Conservation (phyloP, 805 yeast genomes). For the Brettanomyces anomalus region DNA sequence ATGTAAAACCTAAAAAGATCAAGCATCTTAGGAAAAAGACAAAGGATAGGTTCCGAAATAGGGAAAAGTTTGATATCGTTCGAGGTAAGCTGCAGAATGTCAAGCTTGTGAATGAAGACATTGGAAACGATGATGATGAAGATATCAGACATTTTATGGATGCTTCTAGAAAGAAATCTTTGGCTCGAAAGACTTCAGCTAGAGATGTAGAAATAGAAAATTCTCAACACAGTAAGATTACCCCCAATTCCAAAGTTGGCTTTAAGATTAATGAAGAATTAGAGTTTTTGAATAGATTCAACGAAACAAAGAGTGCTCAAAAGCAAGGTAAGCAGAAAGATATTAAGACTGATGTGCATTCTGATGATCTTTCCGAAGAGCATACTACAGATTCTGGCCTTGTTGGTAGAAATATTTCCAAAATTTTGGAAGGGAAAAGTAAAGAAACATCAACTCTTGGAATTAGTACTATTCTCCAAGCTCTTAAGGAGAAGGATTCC, state of each 20-base stretch:
- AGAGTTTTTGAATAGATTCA: constrained; percentile 25
- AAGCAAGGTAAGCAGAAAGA: too few species aligned
- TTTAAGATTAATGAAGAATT: constrained; percentile 26
- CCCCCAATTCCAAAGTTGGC: constrained; percentile 5
- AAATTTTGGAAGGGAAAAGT: constrained; percentile 5
- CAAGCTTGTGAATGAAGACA: constrained; percentile 19
- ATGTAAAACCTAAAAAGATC: constrained; percentile 15
- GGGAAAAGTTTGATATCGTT: constrained; percentile 6
- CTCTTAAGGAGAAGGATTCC: constrained; percentile 16
- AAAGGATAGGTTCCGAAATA: constrained; percentile 7
- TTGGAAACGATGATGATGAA: constrained; percentile 16
- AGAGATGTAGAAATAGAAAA: not conserved
- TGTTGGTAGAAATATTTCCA: not conserved
- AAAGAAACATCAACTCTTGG: constrained; percentile 17
- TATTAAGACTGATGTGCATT: too few species aligned
- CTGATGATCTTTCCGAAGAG: not conserved
- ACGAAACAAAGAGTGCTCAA: constrained; percentile 13
- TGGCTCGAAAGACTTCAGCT: not conserved
- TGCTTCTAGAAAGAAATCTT: constrained; percentile 14
- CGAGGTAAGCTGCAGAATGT: constrained; percentile 19
- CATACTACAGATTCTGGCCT: too few species aligned
- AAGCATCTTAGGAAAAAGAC: constrained; percentile 11
- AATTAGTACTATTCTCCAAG: constrained; percentile 27
- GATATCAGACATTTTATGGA: constrained; percentile 22
- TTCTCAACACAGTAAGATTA: not conserved